These are phyloP conservation scores for Rutstroemia sp. DNA, from an alignment of 2,329 filamentous ascomycete genomes.

Conservation along the genomic window DNA sequence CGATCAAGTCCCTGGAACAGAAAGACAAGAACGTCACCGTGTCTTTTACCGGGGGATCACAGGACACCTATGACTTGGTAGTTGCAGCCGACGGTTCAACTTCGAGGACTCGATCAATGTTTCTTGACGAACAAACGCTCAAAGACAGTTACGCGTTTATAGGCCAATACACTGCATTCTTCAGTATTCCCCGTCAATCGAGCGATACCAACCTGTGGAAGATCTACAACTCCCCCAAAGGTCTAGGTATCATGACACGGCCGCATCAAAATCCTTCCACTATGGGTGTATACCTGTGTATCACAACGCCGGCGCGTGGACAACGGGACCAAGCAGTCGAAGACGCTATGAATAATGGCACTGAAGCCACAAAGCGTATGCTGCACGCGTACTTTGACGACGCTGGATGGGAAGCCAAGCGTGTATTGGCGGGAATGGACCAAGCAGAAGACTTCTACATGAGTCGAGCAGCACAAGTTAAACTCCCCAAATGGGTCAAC, in stretches of 20 bases:
- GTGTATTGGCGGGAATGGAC: conserved; percentile 33
- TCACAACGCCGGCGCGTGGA: conserved; percentile 27
- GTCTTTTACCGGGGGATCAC: conserved; percentile 33
- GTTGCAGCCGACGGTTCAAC: conserved; percentile 41
- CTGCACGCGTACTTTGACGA: conserved; percentile 26
- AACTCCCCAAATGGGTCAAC: conserved; percentile 32
- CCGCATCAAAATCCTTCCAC: conserved; percentile 29
- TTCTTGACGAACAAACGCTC: conserved; percentile 34
- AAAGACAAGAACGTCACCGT: conserved; percentile 32
- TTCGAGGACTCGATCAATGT: conserved; percentile 39
- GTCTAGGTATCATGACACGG: conserved; percentile 32
- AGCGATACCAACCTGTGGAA: conserved; percentile 32
- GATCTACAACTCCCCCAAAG: conserved; percentile 32
- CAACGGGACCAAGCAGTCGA: conserved; percentile 32
- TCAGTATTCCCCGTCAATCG: conserved; percentile 33
- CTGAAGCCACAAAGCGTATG: conserved; percentile 28
- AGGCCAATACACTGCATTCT: conserved; percentile 35
- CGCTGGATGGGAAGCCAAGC: conserved; percentile 36
- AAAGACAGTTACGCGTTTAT: conserved; percentile 25
- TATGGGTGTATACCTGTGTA: conserved; percentile 30
- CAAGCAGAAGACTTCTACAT: conserved; percentile 34
- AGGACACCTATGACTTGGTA: conserved; percentile 38
- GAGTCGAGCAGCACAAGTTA: conserved; percentile 33
- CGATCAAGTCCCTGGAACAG: conserved; percentile 31
- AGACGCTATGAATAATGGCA: conserved; percentile 32